Evolutionary conservation across 768 basidiomycete species (phyloP), one percentile per base, ranked within the genome.

Genomic region (Lentinula sp.): DNA sequence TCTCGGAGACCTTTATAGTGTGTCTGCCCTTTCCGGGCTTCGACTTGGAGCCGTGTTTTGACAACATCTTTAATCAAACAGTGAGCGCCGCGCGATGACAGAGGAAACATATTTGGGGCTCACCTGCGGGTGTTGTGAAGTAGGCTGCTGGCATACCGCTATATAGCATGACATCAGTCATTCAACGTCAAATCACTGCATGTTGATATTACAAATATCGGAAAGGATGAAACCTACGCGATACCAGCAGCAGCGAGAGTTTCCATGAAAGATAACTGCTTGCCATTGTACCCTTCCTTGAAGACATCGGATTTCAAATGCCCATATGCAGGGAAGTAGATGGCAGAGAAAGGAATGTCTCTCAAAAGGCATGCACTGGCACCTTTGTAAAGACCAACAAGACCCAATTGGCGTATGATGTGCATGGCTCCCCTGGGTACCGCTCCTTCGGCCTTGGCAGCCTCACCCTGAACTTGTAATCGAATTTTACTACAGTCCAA

Each of bases 71-170:
- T 62, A 28, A 37, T 13, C 20, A 49, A 61, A 35, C 43, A 48
- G 23, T 61, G 46, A 61, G 51, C n/a, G 12, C 20, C 46, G 43
- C 57, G 59, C 68, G 66, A 73, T 28, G 62, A 66, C 23, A 59
- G 10, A 57, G 49, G 45, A 42, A 13, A 43, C 23, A 65, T 62
- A 18, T 58, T 59, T 65, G 4, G 1, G 28, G 28, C 78, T 68
- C 65, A 91, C 92, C 92, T 67, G 91, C 91, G 45, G 94, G 93
- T 8, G 93, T 95, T 36, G 93, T 93, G 64, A 96, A 76, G 74
- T 95, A 95, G 42, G 95, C 94, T 48, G 95, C 95, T 59, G 96
- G 96, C 95, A 98, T 98, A 64, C 97, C 97, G 66, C 95, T 96
- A 65, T 74, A 71, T 64, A 64, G 60, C 60, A 18, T 52, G 51